These are phyloP conservation scores for Ustulina deusta DNA, from an alignment of 2,329 filamentous ascomycete genomes.

Conservation along the genomic window DNA sequence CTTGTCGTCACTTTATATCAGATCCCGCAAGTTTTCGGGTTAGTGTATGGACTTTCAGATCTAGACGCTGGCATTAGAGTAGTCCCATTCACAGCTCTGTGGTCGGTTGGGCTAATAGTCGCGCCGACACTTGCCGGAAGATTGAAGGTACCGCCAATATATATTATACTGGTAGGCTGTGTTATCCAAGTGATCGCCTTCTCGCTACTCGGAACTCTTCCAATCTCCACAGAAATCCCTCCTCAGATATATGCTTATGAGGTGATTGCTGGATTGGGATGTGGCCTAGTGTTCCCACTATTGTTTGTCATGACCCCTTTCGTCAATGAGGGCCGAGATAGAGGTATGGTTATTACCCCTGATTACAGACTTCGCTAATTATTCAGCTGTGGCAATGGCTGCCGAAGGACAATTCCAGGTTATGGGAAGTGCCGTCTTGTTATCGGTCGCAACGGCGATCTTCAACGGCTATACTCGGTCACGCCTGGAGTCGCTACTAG, in stretches of 20 bases:
- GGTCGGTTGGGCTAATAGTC: not conserved
- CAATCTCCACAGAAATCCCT: not conserved
- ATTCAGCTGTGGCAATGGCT: slow-evolving; percentile 34
- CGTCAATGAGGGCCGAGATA: slow-evolving; percentile 4
- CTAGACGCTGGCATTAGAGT: slow-evolving; percentile 36
- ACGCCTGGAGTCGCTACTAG: not conserved
- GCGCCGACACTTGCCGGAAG: not conserved
- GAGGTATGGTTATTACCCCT: slow-evolving; percentile 25
- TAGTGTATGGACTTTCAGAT: slow-evolving; percentile 36
- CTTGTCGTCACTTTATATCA: not conserved
- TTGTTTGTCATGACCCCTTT: slow-evolving; percentile 30
- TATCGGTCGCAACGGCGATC: slow-evolving; percentile 33
- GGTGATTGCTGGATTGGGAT: slow-evolving; percentile 31
- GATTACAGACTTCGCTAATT: too few relatives aligned
- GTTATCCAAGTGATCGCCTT: slow-evolving; percentile 30
- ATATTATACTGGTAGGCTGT: slow-evolving; percentile 21
- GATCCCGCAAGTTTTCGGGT: slow-evolving; percentile 41
- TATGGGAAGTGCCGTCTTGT: slow-evolving; percentile 30
- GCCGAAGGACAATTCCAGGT: slow-evolving; percentile 24
- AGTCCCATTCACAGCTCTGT: slow-evolving; percentile 30
- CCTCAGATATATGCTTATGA: slow-evolving; percentile 29
- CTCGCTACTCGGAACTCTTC: slow-evolving; percentile 24
- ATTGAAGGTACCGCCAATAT: slow-evolving; percentile 17
- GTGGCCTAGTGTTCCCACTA: slow-evolving; percentile 20
- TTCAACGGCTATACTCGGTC: slow-evolving; percentile 28